A percentile compares a stretch with the other conserved stretches of the same genome.
Conservation (phyloP, 2,329 filamentous ascomycete genomes). For the Fusarium tjaetaba region DNA sequence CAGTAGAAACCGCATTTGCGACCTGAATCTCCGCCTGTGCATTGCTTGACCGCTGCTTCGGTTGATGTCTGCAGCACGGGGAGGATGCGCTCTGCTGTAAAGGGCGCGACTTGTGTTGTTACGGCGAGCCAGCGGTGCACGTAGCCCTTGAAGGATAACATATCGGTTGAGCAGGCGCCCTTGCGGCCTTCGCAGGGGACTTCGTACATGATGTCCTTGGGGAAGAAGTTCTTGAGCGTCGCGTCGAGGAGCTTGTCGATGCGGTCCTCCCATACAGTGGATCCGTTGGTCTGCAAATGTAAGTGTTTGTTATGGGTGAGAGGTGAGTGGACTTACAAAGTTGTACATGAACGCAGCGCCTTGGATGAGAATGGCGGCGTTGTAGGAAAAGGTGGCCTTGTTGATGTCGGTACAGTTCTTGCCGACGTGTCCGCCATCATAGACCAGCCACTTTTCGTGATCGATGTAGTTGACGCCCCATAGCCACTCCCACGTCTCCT, state of each 20-base stretch:
- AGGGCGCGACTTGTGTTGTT: constrained; percentile 70
- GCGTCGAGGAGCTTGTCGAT: constrained; percentile 65
- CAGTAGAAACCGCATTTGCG: constrained; percentile 74
- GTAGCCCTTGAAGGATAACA: constrained; percentile 78
- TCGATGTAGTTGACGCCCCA: constrained; percentile 66
- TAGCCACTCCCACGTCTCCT: constrained; percentile 71
- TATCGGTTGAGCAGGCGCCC: constrained; percentile 73
- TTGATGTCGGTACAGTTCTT: constrained; percentile 70
- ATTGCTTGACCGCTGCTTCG: constrained; percentile 68
- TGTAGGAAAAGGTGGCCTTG: constrained; percentile 74
- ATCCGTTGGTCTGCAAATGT: constrained; percentile 59
- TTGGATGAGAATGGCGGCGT: constrained; percentile 68
- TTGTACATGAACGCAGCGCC: constrained; percentile 78
- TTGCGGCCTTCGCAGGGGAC: constrained; percentile 68
- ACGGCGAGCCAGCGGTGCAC: constrained; percentile 72
- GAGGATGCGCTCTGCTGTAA: constrained; percentile 63
- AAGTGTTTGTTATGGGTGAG: fast-evolving
- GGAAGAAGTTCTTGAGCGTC: constrained; percentile 63
- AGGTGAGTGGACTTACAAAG: constrained; percentile 52
- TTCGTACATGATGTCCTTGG: constrained; percentile 70
- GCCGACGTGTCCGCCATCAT: constrained; percentile 68
- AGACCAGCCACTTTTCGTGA: constrained; percentile 67
- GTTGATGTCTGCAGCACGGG: constrained; percentile 68
- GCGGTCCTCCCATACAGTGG: constrained; percentile 63
- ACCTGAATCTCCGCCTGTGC: constrained; percentile 66